Evolutionary conservation across 1,284 basidiomycete species (phyloP), one percentile per base, ranked within the genome.

Genomic region (Apiotrichum laibachii): DNA sequence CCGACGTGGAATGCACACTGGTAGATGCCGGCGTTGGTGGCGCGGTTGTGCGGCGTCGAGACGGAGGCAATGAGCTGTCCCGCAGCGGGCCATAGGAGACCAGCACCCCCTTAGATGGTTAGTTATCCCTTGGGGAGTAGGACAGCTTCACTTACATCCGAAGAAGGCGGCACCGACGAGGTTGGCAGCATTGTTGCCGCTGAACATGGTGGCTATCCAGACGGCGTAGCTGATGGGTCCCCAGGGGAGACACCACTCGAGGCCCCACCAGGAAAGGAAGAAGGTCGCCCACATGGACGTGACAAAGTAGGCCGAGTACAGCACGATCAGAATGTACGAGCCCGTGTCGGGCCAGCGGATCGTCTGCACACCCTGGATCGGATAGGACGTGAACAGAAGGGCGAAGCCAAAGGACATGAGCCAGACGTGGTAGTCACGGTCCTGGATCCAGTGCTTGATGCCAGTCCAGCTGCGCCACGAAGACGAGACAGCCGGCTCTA

Each of bases 151-250:
- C 43, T 37, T 22, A 50, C 58, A 62, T 9, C 60, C 60, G 31
- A 62, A 62, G 54, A 62, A 62, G 0, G 57, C 60, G 6, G 60
- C 60, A 6, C 60, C 60, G 33, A 62, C 51, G 26, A 62, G 54
- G 39, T 62, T 62, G 40, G 60, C 60, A 0, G 60, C 57, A n/a
- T 56, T 59, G 54, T 55, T 58, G 37, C 47, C 52, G 21, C 39
- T 34, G 21, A 59, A 62, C 60, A 62, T 62, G 54, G 57, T 59
- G 33, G 60, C 60, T 26, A 62, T 62, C 60, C 60, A 62, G 1
- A 51, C 54, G 0, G 40, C 57, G 51, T 62, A 62, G 26, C 40
- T 46, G 12, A 62, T 56, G 9, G 60, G 60, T 2, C 60, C 60
- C 53, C 56, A 59, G 16, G 47, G 46, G 3, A 62, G 44, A 19